These are phyloP conservation scores for Pseudozyma sp. DNA, from an alignment of 1,284 basidiomycete genomes.

Conservation along the genomic window DNA sequence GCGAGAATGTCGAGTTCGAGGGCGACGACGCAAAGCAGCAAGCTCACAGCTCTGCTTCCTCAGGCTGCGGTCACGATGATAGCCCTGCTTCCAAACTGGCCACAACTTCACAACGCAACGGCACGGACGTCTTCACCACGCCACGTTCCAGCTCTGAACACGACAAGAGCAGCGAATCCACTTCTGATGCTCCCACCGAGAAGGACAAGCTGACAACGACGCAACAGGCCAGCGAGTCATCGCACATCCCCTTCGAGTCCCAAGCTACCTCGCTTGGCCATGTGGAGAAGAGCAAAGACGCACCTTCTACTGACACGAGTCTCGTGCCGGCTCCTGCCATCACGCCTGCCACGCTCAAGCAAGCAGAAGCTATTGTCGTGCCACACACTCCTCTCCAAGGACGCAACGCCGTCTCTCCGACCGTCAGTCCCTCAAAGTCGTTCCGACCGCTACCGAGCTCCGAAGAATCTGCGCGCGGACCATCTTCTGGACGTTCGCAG, in stretches of 20 bases:
- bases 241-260: neutral
- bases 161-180: slow-evolving; percentile 1
- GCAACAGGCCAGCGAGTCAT: neutral
- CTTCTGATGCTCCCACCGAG: neutral
- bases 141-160: slow-evolving; percentile 32
- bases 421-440: slow-evolving; percentile 17
- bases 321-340: slow-evolving; percentile 25
- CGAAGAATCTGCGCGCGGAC: slow-evolving; percentile 6
- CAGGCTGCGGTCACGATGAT: slow-evolving; percentile 27
- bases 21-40: slow-evolving; percentile 24
- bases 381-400: slow-evolving; percentile 16
- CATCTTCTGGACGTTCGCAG: slow-evolving; percentile 2
- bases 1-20: slow-evolving; percentile 42
- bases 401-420: slow-evolving; percentile 14
- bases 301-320: slow-evolving; percentile 2
- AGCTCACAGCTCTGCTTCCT: slow-evolving; percentile 39
- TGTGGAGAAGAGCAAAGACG: neutral
- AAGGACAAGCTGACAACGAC: neutral
- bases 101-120: neutral
- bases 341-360: slow-evolving; percentile 2
- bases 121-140: slow-evolving; percentile 23
- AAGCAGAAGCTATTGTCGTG: slow-evolving; percentile 15
- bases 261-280: neutral
- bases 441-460: slow-evolving; percentile 9
- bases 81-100: slow-evolving; percentile 1